Base-by-base conservation (phyloP, 176 grass and related monocot species). In the Melocanna baccifera region DNA sequence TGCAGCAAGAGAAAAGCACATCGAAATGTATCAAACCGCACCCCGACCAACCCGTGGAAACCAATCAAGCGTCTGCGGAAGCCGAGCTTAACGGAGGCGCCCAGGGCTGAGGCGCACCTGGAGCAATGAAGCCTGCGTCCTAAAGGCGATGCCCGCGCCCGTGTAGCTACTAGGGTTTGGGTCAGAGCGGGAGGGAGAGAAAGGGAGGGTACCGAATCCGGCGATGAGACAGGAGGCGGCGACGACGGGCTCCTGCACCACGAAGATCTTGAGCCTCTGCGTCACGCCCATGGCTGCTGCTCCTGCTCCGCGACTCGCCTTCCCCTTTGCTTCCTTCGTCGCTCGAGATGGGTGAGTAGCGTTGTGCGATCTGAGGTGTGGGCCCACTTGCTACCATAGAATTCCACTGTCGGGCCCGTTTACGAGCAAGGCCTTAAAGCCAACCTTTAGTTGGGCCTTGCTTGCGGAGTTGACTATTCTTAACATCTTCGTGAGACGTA, bases 201-300 rank as follows among this genome's bases (percentile, higher is more conserved):
- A 0, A 1, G 71, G 45, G 20, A 1, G 19, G 57, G 47, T 88
- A 99, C 97, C 97, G 29, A 99, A 85, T 73, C 93, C 90, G 39
- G 91, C 97, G 90, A 99, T 96, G 64, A 96, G 89, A 71, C 91
- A 96, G 36, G 97, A 99, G n/a, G 90, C 91, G 47, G 91, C 82
- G 25, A 96, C 91, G 61, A 99, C 89, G 1, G 93, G 97, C 81
- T 99, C 91, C 75, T 96, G 76, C 47, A 91, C 88, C 9, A 90
- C 88, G 75, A 96, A 99, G 73, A 99, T 84, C 93, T 83, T 96
- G 83, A 99, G 86, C 86, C 72, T 99, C 39, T 89, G 75, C 89
- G 91, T 91, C 64, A 96, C 62, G 46, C 86, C 91, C 97, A 90
- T 90, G 80, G 80, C 74, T 64, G 30, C 37, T 26, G 37, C 14